These are phyloP conservation scores for Trichoderma koningiopsis DNA, from an alignment of 2,329 filamentous ascomycete genomes.

Conservation along the genomic window DNA sequence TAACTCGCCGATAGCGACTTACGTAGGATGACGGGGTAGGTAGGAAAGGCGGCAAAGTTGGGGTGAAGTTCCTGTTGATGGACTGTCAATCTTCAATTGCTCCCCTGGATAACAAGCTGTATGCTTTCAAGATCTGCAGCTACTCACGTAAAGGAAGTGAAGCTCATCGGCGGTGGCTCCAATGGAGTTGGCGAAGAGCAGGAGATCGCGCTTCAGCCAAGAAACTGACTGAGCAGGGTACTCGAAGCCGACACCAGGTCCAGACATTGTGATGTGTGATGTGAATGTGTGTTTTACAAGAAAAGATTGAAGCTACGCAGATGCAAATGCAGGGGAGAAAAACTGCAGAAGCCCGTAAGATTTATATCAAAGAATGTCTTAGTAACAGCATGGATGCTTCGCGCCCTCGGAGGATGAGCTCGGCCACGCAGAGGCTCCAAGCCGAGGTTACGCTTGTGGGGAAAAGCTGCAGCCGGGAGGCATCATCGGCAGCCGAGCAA, in stretches of 20 bases:
- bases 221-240: conserved; percentile 74
- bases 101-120: neutral
- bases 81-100: conserved; percentile 4
- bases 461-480: conserved; percentile 5
- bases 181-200: conserved; percentile 90
- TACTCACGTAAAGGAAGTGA: conserved; percentile 81
- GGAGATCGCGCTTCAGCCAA: conserved; percentile 84
- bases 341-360: neutral
- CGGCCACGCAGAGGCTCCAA: neutral
- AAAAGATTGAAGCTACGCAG: neutral
- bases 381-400: neutral
- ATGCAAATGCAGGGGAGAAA: neutral
- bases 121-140: neutral
- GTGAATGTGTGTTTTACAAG: neutral
- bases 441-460: conserved; percentile 20
- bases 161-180: conserved; percentile 84
- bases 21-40: conserved; percentile 81
- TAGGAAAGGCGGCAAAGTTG: conserved; percentile 84
- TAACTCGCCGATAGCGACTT: conserved; percentile 35
- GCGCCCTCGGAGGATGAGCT: neutral
- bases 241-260: conserved; percentile 71
- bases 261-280: conserved; percentile 38
- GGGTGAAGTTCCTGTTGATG: conserved; percentile 75
- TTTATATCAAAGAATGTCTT: neutral
- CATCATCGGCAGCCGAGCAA: conserved; percentile 14